These are phyloP conservation scores for Barbatosphaeria neglecta DNA, from an alignment of 495 filamentous ascomycete species.

Conservation along the genomic window DNA sequence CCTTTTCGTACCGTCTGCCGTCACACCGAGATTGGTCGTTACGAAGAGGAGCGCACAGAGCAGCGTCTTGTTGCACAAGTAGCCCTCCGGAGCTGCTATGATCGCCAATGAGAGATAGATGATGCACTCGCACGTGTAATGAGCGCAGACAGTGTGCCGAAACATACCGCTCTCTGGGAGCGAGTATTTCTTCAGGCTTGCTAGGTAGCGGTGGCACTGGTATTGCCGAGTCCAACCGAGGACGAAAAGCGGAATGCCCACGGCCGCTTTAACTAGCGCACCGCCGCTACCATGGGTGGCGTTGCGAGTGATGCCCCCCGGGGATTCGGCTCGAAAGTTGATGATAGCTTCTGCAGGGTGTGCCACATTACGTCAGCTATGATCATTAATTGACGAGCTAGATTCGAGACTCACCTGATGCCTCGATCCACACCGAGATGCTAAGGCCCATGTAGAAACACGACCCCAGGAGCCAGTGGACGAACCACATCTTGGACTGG, in stretches of 20 bases:
- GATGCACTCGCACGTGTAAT: constrained; percentile 79
- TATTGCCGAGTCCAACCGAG: constrained; percentile 69
- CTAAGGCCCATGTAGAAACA: constrained; percentile 62
- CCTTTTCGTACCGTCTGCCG: constrained; percentile 59
- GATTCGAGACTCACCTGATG: constrained; percentile 44
- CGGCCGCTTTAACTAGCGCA: constrained; percentile 43
- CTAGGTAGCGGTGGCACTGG: constrained; percentile 69
- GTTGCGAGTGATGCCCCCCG: not conserved
- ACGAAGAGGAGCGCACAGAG: constrained; percentile 61
- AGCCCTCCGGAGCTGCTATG: constrained; percentile 52
- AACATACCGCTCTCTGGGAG: constrained; percentile 61
- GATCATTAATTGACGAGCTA: constrained; percentile 2
- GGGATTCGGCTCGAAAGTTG: constrained; percentile 16
- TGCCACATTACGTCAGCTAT: constrained; percentile 9
- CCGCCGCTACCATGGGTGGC: not conserved
- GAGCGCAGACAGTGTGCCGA: constrained; percentile 61
- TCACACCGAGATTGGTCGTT: constrained; percentile 65
- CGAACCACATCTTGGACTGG: constrained; percentile 63
- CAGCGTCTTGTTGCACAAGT: constrained; percentile 61
- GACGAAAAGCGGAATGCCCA: constrained; percentile 57
- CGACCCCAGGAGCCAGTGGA: constrained; percentile 69
- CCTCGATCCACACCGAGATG: constrained; percentile 79
- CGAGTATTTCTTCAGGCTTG: constrained; percentile 71
- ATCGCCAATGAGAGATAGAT: constrained; percentile 74
- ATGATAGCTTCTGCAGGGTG: constrained; percentile 13